These are phyloP conservation scores for Polychytrium aggregatum DNA, from an alignment of 192 early-diverging fungal genomes.

Conservation along the genomic window DNA sequence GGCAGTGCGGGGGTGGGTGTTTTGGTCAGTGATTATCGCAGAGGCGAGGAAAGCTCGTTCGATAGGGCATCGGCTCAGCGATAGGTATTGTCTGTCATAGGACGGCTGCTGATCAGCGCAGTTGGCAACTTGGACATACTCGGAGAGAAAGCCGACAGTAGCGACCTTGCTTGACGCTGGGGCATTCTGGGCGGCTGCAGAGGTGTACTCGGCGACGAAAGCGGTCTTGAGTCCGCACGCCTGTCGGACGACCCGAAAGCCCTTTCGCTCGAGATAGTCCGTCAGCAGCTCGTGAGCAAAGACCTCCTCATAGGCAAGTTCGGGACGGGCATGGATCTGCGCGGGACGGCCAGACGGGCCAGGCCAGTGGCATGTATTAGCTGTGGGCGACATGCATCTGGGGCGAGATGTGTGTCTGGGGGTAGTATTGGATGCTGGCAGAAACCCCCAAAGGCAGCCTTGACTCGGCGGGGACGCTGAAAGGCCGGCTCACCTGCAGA, in stretches of 20 bases:
- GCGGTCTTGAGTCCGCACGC: conserved; percentile 60
- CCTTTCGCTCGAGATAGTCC: conserved; percentile 49
- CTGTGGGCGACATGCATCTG: too few relatives aligned
- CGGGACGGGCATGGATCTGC: conserved; percentile 21
- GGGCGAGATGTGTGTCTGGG: too few relatives aligned
- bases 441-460: too few relatives aligned
- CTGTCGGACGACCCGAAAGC: conserved; percentile 46
- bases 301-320: conserved; percentile 16
- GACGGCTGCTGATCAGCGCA: too few relatives aligned
- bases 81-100: not conserved
- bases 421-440: too few relatives aligned
- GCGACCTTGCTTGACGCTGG: too few relatives aligned
- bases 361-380: too few relatives aligned
- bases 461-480: too few relatives aligned
- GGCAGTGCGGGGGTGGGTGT: not conserved
- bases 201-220: conserved; percentile 58
- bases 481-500: too few relatives aligned
- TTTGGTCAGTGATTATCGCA: not conserved
- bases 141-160: conserved; percentile 45
- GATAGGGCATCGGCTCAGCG: not conserved
- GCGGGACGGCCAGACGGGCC: too few relatives aligned
- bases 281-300: conserved; percentile 51
- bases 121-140: conserved; percentile 36
- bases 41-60: not conserved
- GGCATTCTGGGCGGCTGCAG: conserved; percentile 5